Evolutionary conservation across 768 basidiomycete genomes (phyloP), one percentile per base, ranked within the genome.

Genomic region (Mycena albidolilacea): DNA sequence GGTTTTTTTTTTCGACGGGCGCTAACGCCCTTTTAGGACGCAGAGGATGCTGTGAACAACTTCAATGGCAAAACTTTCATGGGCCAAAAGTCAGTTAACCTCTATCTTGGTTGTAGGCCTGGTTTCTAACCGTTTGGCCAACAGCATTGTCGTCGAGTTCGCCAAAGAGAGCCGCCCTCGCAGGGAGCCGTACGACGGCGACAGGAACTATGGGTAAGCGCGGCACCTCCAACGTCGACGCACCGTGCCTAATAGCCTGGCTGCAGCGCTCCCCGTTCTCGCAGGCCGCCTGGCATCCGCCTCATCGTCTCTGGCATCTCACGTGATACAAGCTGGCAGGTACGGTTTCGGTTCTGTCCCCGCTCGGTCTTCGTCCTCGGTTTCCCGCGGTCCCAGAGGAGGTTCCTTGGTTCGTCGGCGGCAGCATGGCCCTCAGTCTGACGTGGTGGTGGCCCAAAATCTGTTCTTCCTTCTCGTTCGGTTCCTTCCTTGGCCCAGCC

Each of bases 241-340:
- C 44, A 48, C 48, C 54, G 59, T 30, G 8, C 11, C 46, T 67
- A 66, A 37, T 21, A 41, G 17, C 48, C 44, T 68, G 46, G 57
- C 63, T 73, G 58, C 78, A 85, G 85, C 72, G 89, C 89, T 55
- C 85, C 90, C 50, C 91, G 95, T 54, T 85, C 93, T 48, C 90
- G 93, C 58, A 87, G 95, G 69, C 94, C 95, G 69, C 91, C 93
- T 70, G 95, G 95, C 10, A 90, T 93, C 71, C 92, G 96, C 76
- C 86, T 98, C 69, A 87, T 93, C 72, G 95, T 99, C 71, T 90
- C 93, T 48, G 96, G 96, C 67, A 90, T 99, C 75, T 95, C 96
- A 76, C 92, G 94, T 80, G 95, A 97, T 81, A 97, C 96, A 58
- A 98, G 97, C 83, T 99, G 97, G 97, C 97, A 99, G 96, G 97